Percentiles rank a stretch among this genome's conserved stretches.
Conservation (phyloP, 345 rosid species). For the Salix brachista region DNA sequence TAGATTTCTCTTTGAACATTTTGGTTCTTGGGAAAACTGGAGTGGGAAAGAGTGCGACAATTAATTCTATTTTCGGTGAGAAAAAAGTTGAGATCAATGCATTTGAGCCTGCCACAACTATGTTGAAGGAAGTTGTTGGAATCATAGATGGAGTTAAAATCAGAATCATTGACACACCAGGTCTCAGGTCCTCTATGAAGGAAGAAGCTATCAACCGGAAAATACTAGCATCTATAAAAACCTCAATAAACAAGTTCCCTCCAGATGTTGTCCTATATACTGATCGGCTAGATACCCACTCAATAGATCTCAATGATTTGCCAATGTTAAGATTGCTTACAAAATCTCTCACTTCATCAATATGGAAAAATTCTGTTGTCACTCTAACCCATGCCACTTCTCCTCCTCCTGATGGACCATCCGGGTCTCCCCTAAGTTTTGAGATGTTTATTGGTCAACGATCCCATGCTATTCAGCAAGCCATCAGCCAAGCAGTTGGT, state of each 20-base stretch:
- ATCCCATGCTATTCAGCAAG: conserved; percentile 40
- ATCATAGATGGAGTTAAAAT: conserved; percentile 42
- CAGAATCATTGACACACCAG: conserved; percentile 70
- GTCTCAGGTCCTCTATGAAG: conserved; percentile 45
- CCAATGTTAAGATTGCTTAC: conserved; percentile 46
- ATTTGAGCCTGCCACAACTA: conserved; percentile 47
- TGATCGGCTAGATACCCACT: conserved; percentile 55
- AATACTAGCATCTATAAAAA: conserved; percentile 56
- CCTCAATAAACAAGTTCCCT: conserved; percentile 43
- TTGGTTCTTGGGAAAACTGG: conserved; percentile 79
- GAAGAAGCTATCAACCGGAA: conserved; percentile 50
- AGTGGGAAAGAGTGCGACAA: conserved; percentile 79
- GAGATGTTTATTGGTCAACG: conserved; percentile 47
- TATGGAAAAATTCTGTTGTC: conserved; percentile 63
- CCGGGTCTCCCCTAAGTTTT: conserved; percentile 39
- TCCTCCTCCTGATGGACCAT: conserved; percentile 49
- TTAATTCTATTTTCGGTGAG: conserved; percentile 66
- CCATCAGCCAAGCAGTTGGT: conserved; percentile 48
- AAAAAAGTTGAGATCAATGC: conserved; percentile 44
- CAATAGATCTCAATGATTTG: conserved; percentile 36
- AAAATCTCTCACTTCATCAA: conserved; percentile 40
- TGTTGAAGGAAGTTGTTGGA: conserved; percentile 48
- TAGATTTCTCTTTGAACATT: conserved; percentile 53
- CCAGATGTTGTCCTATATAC: conserved; percentile 68
- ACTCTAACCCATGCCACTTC: conserved; percentile 63